phyloP scores from a whole-genome alignment of 805 yeast species.

The Suhomyces emberorum region DNA sequence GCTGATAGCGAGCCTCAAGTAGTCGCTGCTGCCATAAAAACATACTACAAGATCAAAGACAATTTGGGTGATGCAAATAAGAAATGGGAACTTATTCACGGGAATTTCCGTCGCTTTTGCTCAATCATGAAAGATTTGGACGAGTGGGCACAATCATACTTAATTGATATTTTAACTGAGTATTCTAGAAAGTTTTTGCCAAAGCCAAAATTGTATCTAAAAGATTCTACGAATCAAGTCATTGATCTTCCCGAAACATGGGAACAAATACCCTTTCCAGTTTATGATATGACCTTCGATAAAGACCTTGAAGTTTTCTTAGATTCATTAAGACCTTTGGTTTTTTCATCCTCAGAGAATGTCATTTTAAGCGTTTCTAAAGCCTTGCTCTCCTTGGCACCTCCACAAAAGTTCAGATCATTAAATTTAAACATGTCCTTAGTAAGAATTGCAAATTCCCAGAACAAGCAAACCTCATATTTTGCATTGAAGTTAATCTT shows the following conservation, averaged over 20 bases:
- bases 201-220: constrained; percentile 42
- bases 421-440: constrained; percentile 51
- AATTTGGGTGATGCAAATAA: constrained; percentile 30
- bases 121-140: constrained; percentile 51
- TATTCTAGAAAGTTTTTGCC: constrained; percentile 64
- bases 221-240: constrained; percentile 26
- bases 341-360: constrained; percentile 51
- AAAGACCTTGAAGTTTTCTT: constrained; percentile 58
- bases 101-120: constrained; percentile 60
- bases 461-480: constrained; percentile 17
- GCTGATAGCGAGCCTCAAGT: constrained; percentile 68
- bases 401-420: constrained; percentile 49
- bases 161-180: constrained; percentile 61
- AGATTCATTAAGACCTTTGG: constrained; percentile 42
- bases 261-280: constrained; percentile 13
- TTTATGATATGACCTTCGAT: constrained; percentile 43
- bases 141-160: constrained; percentile 62
- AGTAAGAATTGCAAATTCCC: constrained; percentile 38
- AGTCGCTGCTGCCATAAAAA: constrained; percentile 62
- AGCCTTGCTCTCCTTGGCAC: constrained; percentile 55
- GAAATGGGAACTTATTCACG: constrained; percentile 65
- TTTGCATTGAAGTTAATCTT: constrained; percentile 48
- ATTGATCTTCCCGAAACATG: constrained; percentile 45
- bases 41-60: constrained; percentile 48
- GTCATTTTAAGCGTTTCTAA: constrained; percentile 62